Percentiles rank a stretch among this genome's conserved stretches.
Evolutionary conservation across 257 asterid species (phyloP).

Genomic region (Coffea canephora): DNA sequence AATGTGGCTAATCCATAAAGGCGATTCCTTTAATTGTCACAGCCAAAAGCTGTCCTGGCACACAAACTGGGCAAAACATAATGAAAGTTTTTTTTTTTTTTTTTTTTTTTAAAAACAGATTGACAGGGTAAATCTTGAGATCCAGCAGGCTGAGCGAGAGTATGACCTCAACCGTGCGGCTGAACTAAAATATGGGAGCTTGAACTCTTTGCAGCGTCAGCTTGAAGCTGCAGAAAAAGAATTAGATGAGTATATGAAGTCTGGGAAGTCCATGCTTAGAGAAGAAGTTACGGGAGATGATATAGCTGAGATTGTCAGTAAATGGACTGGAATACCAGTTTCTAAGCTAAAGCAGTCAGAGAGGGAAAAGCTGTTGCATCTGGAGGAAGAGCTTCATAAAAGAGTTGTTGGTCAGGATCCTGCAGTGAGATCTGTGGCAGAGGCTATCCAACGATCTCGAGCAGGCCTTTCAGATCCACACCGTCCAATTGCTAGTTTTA

Average conservation of each 20-base stretch:
- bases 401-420: constrained; percentile 85
- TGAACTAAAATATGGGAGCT: constrained; percentile 84
- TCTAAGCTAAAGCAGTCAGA: constrained; percentile 88
- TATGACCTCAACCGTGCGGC: constrained; percentile 91
- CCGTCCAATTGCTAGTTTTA: constrained; percentile 91
- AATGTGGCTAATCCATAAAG: background rate
- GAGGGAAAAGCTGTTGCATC: constrained; percentile 74
- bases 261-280: constrained; percentile 68
- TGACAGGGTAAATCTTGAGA: constrained; percentile 89
- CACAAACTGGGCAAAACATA: too few species aligned
- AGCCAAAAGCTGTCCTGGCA: too few species aligned
- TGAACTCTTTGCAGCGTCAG: constrained; percentile 78
- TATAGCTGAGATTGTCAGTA: constrained; percentile 86
- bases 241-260: constrained; percentile 56
- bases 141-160: constrained; percentile 96
- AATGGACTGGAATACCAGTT: constrained; percentile 91
- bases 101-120: constrained; percentile 33
- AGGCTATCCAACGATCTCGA: constrained; percentile 88
- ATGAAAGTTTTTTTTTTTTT: too few species aligned
- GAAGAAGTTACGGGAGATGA: constrained; percentile 90
- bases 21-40: background rate
- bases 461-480: constrained; percentile 93
- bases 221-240: constrained; percentile 73
- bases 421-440: constrained; percentile 94
- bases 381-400: constrained; percentile 78